phyloP scores from a whole-genome alignment of 2,329 filamentous ascomycete genomes.

The Diaporthe nobilis region DNA sequence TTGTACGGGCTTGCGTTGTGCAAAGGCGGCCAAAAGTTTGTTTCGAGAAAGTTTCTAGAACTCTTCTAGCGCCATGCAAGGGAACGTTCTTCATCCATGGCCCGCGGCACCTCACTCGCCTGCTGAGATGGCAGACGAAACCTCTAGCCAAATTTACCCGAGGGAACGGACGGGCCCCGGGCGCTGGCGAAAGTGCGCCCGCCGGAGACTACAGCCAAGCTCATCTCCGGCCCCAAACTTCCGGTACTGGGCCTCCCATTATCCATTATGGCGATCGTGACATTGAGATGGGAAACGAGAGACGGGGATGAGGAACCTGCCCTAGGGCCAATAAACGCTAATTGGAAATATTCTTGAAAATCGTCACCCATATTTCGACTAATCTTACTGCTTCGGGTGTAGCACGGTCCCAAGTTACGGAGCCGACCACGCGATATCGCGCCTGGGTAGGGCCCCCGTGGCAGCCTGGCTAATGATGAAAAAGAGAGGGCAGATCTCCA shows the following conservation, averaged over 20 bases:
- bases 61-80: constrained; percentile 26
- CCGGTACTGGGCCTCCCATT: not conserved
- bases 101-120: constrained; percentile 9
- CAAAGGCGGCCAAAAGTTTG: not conserved
- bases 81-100: constrained; percentile 1
- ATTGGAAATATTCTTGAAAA: constrained; percentile 18
- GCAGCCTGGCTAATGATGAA: not conserved
- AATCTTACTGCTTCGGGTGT: constrained; percentile 31
- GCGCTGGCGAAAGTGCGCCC: not conserved
- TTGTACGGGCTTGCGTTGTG: not conserved
- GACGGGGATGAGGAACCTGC: not conserved
- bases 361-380: constrained; percentile 23
- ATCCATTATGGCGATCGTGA: not conserved
- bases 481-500: constrained; percentile 14
- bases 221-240: constrained; percentile 13
- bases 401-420: constrained; percentile 1
- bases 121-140: not conserved
- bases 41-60: constrained; percentile 30
- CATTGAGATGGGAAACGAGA: not conserved
- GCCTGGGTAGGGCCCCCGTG: not conserved
- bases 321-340: constrained; percentile 13
- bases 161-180: not conserved
- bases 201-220: not conserved
- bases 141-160: constrained; percentile 15
- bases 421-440: constrained; percentile 22